Conservation (phyloP, 352 stramenopile species). For the Phytopythium montanum region DNA sequence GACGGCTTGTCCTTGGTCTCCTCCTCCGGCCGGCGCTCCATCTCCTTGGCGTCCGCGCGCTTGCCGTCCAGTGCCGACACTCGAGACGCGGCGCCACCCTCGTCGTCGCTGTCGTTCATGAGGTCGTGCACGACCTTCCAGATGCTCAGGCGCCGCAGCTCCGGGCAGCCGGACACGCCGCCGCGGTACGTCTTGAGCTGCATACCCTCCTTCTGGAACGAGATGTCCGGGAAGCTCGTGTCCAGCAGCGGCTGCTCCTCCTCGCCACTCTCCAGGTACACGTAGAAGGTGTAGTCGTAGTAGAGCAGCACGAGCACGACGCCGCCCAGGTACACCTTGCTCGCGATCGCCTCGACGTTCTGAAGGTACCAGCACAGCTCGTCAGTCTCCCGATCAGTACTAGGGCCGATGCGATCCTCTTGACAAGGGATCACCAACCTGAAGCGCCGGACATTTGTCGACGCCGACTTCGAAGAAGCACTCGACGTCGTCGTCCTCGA, state of each 20-base stretch:
- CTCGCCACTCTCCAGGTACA: slow-evolving; percentile 85
- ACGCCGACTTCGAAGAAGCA: slow-evolving; percentile 93
- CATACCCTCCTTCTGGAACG: slow-evolving; percentile 78
- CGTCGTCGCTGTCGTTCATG: slow-evolving; percentile 37
- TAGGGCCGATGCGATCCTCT: neutral
- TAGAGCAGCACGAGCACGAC: slow-evolving; percentile 93
- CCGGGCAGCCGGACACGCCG: slow-evolving; percentile 53
- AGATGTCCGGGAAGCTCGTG: slow-evolving; percentile 93
- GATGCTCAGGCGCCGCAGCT: slow-evolving; percentile 69
- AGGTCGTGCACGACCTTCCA: slow-evolving; percentile 82
- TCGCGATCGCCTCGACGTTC: slow-evolving; percentile 93
- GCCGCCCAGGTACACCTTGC: slow-evolving; percentile 91
- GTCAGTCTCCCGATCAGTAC: neutral
- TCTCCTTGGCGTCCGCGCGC: slow-evolving; percentile 49
- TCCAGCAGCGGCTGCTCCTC: slow-evolving; percentile 92
- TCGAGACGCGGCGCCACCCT: slow-evolving; percentile 14
- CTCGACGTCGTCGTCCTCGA: slow-evolving; percentile 86
- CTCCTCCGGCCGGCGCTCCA: slow-evolving; percentile 52
- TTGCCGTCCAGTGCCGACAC: slow-evolving; percentile 1
- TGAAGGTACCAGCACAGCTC: slow-evolving; percentile 8
- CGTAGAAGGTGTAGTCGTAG: slow-evolving; percentile 91
- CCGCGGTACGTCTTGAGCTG: slow-evolving; percentile 85
- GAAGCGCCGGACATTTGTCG: slow-evolving; percentile 54
- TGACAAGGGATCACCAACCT: slow-evolving; percentile 31
- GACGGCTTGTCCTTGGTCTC: slow-evolving; percentile 33